phyloP scores from a whole-genome alignment of 1,284 basidiomycete genomes.

The Polyporus tsugae region DNA sequence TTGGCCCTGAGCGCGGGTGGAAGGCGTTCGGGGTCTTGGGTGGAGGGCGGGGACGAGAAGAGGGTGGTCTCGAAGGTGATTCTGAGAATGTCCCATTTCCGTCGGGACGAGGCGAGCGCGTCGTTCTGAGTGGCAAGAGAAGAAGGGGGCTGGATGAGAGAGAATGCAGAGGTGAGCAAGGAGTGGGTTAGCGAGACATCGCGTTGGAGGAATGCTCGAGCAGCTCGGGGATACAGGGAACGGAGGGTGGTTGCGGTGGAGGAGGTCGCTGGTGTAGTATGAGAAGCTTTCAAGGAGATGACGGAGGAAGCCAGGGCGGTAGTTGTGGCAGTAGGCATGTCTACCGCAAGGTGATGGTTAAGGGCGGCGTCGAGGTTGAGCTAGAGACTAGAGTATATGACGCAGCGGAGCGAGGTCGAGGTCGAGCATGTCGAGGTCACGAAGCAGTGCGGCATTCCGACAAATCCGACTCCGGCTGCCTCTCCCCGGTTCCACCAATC shows the following conservation, averaged over 20 bases:
- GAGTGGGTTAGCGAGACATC: conserved; percentile 70
- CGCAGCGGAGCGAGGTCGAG: background rate
- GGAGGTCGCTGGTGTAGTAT: conserved; percentile 23
- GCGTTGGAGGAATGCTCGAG: conserved; percentile 77
- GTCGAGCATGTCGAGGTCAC: background rate
- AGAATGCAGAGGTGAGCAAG: conserved; percentile 73
- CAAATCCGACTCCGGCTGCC: background rate
- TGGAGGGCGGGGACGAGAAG: conserved; percentile 61
- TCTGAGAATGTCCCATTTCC: conserved; percentile 85
- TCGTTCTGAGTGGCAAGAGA: conserved; percentile 46
- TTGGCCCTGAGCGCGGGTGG: conserved; percentile 60
- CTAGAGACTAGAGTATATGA: background rate
- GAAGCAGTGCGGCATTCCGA: background rate
- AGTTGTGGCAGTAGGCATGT: conserved; percentile 39
- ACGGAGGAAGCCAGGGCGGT: conserved; percentile 28
- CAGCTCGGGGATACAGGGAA: conserved; percentile 76
- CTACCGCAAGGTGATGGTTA: background rate
- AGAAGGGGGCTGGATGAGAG: conserved; percentile 60
- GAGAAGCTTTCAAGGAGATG: conserved; percentile 34
- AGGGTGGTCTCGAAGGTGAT: conserved; percentile 82
- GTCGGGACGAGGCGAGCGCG: conserved; percentile 59
- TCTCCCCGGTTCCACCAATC: conserved; percentile 10
- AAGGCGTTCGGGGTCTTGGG: conserved; percentile 49
- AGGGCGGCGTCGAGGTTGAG: background rate
- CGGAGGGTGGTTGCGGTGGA: conserved; percentile 59